Evolutionary conservation across 352 stramenopile genomes (phyloP).

Genomic region (Vaucheria bursata): DNA sequence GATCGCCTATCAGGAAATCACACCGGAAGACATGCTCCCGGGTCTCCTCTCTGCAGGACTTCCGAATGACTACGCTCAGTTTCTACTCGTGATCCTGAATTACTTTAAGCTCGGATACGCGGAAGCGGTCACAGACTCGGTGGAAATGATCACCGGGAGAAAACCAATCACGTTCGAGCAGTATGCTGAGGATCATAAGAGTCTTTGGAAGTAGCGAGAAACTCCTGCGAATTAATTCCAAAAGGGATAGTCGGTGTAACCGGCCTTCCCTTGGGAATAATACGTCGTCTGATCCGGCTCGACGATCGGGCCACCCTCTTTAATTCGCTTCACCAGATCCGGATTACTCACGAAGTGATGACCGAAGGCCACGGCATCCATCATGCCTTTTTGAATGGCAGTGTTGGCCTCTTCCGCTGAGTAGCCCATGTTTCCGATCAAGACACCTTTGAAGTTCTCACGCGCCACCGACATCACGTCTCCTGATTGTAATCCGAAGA

Average conservation of each 20-base stretch:
- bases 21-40: too few species aligned
- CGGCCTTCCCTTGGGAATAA: background rate
- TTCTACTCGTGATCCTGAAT: too few species aligned
- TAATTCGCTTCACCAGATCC: background rate
- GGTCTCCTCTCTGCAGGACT: too few species aligned
- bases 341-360: background rate
- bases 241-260: conserved; percentile 1
- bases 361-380: background rate
- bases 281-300: background rate
- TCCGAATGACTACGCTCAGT: too few species aligned
- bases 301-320: background rate
- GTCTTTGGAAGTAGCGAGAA: too few species aligned
- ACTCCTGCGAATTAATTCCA: too few species aligned
- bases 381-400: background rate
- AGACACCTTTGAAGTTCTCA: background rate
- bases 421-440: conserved; percentile 7
- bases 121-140: too few species aligned
- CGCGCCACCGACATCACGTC: background rate
- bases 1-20: too few species aligned
- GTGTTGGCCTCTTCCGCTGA: background rate
- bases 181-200: too few species aligned
- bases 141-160: too few species aligned
- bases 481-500: background rate
- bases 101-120: too few species aligned
- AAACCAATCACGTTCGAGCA: too few species aligned